Conservation (phyloP, 371 early-diverging fungal genomes). For the Syncephalastrum monosporum region DNA sequence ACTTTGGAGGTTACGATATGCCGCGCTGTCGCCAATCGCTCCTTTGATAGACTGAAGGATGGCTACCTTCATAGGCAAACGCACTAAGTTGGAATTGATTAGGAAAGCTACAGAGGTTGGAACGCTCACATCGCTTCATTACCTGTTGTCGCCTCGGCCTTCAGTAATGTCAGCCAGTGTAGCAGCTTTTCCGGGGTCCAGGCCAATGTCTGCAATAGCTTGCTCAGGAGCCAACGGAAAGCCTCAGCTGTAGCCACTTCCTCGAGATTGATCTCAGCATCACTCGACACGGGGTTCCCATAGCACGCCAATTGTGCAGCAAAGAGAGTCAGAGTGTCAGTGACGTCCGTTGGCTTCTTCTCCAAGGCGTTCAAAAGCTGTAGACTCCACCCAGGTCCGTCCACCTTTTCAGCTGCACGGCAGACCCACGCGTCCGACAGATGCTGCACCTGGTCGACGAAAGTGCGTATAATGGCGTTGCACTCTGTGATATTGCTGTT, state of each 20-base stretch:
- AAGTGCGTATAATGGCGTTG: too few species aligned
- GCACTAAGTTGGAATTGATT: constrained; percentile 13
- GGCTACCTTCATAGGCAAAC: constrained; percentile 31
- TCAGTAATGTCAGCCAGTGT: constrained; percentile 29
- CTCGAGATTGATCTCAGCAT: constrained; percentile 1
- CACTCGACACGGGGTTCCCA: background rate
- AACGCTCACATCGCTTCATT: constrained; percentile 2
- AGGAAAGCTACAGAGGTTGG: background rate
- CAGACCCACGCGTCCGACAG: too few species aligned
- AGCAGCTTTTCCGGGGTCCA: constrained; percentile 20
- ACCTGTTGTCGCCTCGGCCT: constrained; percentile 26
- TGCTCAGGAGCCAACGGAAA: constrained; percentile 8
- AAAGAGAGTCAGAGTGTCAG: too few species aligned
- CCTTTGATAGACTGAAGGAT: constrained; percentile 29
- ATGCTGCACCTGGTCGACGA: too few species aligned
- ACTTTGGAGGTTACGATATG: constrained; percentile 35
- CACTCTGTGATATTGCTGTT: too few species aligned
- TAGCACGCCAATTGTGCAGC: background rate
- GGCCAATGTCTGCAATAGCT: constrained; percentile 10
- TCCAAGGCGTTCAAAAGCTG: too few species aligned
- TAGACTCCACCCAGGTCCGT: too few species aligned
- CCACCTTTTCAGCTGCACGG: too few species aligned
- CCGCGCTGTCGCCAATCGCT: constrained; percentile 13
- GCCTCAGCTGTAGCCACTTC: constrained; percentile 7
- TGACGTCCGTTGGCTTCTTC: too few species aligned